A percentile compares a stretch with the other conserved stretches of the same genome.
Conservation (phyloP, 805 yeast genomes). For the Candida parachauliodes region DNA sequence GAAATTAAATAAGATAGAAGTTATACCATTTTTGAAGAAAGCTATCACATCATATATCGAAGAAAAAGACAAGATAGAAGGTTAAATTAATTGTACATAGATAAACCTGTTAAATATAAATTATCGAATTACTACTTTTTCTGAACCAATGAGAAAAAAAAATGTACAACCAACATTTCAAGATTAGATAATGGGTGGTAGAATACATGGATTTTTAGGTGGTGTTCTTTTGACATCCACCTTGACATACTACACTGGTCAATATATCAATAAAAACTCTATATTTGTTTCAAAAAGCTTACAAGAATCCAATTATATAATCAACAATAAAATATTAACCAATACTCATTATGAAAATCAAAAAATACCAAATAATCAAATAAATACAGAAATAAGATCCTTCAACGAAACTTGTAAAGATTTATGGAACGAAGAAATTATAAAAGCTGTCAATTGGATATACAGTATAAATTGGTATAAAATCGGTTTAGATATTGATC, state of each 20-base stretch:
- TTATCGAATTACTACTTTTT: too few relatives aligned
- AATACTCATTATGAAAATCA: slow-evolving; percentile 44
- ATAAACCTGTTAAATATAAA: not conserved
- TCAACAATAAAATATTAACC: slow-evolving; percentile 52
- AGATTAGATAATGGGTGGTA: slow-evolving; percentile 32
- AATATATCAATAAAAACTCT: slow-evolving; percentile 49
- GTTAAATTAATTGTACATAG: not conserved
- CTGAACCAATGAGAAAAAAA: slow-evolving; percentile 4
- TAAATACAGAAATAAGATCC: slow-evolving; percentile 26
- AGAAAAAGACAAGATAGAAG: not conserved
- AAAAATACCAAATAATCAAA: slow-evolving; percentile 35
- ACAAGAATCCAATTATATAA: slow-evolving; percentile 43
- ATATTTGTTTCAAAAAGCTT: slow-evolving; percentile 45
- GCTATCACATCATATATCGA: slow-evolving; percentile 18
- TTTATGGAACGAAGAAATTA: slow-evolving; percentile 74
- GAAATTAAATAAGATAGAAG: slow-evolving; percentile 36
- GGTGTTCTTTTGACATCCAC: slow-evolving; percentile 63
- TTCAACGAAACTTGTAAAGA: slow-evolving; percentile 65
- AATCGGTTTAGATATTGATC: slow-evolving; percentile 33
- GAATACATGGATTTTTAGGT: slow-evolving; percentile 42
- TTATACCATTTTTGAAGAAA: slow-evolving; percentile 33
- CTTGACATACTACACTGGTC: slow-evolving; percentile 57
- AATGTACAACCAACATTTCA: not conserved
- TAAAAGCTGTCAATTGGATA: slow-evolving; percentile 59
- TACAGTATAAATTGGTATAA: slow-evolving; percentile 52